Percentiles rank a stretch among this genome's conserved stretches.
Evolutionary conservation across 805 yeast genomes (phyloP).

Genomic region (Wilhelminamyces savonicus): DNA sequence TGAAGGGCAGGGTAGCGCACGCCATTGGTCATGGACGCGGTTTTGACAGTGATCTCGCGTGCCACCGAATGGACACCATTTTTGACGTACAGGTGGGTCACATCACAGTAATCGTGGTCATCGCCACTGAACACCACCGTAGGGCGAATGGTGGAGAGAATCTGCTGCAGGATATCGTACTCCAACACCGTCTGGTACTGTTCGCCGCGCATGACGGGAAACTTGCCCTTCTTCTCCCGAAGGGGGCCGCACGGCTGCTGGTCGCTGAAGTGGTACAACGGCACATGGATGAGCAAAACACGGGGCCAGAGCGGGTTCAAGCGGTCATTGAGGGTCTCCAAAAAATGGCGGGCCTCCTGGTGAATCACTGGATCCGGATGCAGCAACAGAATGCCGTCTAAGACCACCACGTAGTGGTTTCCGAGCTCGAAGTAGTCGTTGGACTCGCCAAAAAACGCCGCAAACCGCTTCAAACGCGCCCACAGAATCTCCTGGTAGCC

Average conservation of each 20-base stretch:
- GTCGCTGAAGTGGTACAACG: slow-evolving; percentile 65
- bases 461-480: slow-evolving; percentile 55
- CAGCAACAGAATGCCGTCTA: slow-evolving; percentile 82
- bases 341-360: slow-evolving; percentile 48
- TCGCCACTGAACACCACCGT: slow-evolving; percentile 79
- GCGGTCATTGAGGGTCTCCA: slow-evolving; percentile 27
- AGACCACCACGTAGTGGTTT: slow-evolving; percentile 64
- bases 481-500: slow-evolving; percentile 79
- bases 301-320: slow-evolving; percentile 42
- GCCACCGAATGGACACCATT: slow-evolving; percentile 30
- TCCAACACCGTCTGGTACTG: slow-evolving; percentile 92
- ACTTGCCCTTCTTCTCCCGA: slow-evolving; percentile 59
- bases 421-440: slow-evolving; percentile 49
- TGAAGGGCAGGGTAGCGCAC: slow-evolving; percentile 82
- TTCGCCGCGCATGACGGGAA: slow-evolving; percentile 68
- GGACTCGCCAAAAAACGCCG: slow-evolving; percentile 67
- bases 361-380: slow-evolving; percentile 40
- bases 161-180: slow-evolving; percentile 47
- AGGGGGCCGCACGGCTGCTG: slow-evolving; percentile 65
- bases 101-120: slow-evolving; percentile 93
- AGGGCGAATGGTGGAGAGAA: slow-evolving; percentile 60
- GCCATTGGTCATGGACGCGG: slow-evolving; percentile 92
- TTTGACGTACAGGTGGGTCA: slow-evolving; percentile 41
- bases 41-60: slow-evolving; percentile 79
- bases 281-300: slow-evolving; percentile 80